A percentile compares a stretch with the other conserved stretches of the same genome.
Evolutionary conservation across 2,329 filamentous ascomycete genomes (phyloP).

Genomic region (Beauveria scarabaeidicola): DNA sequence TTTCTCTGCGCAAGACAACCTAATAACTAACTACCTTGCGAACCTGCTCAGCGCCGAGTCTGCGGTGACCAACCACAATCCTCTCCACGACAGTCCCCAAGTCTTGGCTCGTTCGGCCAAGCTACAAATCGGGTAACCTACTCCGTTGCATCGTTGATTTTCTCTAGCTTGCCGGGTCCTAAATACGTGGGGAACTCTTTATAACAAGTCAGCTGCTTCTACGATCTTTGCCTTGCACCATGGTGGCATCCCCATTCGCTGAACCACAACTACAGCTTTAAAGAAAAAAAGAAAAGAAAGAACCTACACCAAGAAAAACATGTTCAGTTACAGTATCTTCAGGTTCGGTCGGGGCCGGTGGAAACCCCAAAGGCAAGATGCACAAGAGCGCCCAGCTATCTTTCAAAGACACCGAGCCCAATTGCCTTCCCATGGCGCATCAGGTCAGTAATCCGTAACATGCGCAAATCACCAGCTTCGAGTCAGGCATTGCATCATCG

Average conservation of each 20-base stretch:
- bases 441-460: not conserved
- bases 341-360: not conserved
- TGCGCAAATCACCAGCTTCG: not conserved
- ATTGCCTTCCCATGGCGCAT: not conserved
- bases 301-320: too few relatives aligned
- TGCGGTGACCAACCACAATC: not conserved
- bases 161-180: not conserved
- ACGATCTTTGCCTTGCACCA: not conserved
- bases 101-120: not conserved
- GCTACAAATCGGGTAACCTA: not conserved
- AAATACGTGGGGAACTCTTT: not conserved
- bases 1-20: not conserved
- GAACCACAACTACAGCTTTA: not conserved
- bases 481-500: not conserved
- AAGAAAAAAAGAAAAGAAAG: not conserved
- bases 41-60: not conserved
- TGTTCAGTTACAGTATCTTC: not conserved
- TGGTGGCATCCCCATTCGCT: not conserved
- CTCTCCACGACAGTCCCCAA: not conserved
- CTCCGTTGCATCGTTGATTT: not conserved
- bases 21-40: not conserved
- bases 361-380: not conserved
- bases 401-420: not conserved
- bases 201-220: not conserved
- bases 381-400: not conserved